Conservation (phyloP, 441 rosid species). For the Pelargonium exstipulatum region DNA sequence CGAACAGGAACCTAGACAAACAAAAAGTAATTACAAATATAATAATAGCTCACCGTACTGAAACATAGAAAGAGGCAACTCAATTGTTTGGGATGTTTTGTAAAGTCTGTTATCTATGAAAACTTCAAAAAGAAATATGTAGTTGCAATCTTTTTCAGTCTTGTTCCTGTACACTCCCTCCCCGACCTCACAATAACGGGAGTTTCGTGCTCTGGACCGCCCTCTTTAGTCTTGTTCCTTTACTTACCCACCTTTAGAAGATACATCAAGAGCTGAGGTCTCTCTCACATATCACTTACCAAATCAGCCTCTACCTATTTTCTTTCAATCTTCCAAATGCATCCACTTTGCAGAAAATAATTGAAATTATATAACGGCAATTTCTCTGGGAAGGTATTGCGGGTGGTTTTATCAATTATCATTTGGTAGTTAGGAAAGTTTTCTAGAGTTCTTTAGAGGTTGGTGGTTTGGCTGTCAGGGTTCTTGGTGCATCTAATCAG, state of each 20-base stretch:
- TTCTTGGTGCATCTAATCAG: too few relatives aligned
- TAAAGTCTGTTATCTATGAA: background rate
- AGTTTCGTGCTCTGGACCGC: background rate
- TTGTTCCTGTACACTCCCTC: background rate
- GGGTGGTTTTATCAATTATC: background rate
- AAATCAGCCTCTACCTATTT: background rate
- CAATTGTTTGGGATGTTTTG: background rate
- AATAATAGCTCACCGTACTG: background rate
- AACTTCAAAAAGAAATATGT: background rate
- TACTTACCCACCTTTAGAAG: background rate
- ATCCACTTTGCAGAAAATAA: background rate
- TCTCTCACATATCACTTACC: conserved; percentile 7
- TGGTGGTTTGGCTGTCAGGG: too few relatives aligned
- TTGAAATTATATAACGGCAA: background rate
- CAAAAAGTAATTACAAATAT: conserved; percentile 2
- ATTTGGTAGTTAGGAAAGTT: background rate
- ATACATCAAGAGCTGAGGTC: background rate
- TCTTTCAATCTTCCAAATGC: too few relatives aligned
- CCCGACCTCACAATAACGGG: too few relatives aligned
- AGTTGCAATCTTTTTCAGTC: background rate
- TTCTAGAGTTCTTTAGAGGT: too few relatives aligned
- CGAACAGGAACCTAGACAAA: conserved; percentile 81
- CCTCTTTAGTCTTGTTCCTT: background rate
- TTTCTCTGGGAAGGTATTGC: background rate
- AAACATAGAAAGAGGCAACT: background rate